Evolutionary conservation across 495 filamentous ascomycete genomes (phyloP), one percentile per base, ranked within the genome.

Genomic region (Penicillium salamii): DNA sequence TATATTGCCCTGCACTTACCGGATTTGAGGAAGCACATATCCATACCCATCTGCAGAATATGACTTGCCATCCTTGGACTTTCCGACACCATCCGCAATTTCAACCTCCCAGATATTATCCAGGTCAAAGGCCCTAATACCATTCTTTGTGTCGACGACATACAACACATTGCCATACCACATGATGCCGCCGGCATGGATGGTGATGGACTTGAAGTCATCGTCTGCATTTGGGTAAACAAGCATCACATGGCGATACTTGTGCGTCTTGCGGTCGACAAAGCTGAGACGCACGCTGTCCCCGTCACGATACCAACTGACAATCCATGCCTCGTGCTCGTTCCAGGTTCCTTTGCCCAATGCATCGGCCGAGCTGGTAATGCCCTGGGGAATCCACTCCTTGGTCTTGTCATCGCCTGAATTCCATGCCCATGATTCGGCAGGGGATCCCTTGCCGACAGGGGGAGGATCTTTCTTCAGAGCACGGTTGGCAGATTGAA

Each of bases 161-260:
- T 63, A 70, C 13, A 70, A 18, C 26, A 52, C 26, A 23, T 61
- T 54, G 5, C 66, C 65, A 48, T 68, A 70, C 65, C 67, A 70
- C 43, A 53, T 53, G 15, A 70, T 61, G 1, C 67, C 67, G 2
- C 67, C 67, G 0, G 66, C 65, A 49, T 70, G 67, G 7, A 66
- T 43, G 9, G 21, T 29, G 20, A 68, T 59, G 8, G 63, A 14
- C 29, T 52, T 46, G 41, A 70, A 70, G 36, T 62, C 55, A 31
- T 63, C 56, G 21, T 58, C 49, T 7, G 50, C 61, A 36, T 39
- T 66, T 2, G 67, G 67, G 21, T 63, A 41, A 8, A 70, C 65
- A 1, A 74, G 56, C n/a, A 71, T 47, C 1, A 65, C 70, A 58
- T 74, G 68, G 3, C 71, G 62, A 49, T 74, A 74, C 41, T 62